These are phyloP conservation scores for Filosporella fistucella DNA, from an alignment of 495 filamentous ascomycete species.

Conservation along the genomic window DNA sequence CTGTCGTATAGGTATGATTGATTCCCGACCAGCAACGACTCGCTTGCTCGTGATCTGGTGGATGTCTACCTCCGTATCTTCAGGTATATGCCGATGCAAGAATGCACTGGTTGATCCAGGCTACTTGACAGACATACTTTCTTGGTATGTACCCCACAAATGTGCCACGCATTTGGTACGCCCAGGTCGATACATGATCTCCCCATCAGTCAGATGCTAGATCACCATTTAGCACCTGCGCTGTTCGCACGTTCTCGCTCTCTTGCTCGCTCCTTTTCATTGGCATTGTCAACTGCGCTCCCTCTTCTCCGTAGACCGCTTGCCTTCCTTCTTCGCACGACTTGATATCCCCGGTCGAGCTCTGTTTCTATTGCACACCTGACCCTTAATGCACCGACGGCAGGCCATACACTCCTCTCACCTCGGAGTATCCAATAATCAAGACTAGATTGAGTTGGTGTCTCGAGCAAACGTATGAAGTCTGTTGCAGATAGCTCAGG, in stretches of 20 bases:
- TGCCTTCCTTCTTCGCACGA: constrained; percentile 58
- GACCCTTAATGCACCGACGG: constrained; percentile 76
- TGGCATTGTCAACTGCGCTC: constrained; percentile 26
- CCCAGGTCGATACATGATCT: too few relatives aligned
- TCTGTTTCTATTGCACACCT: constrained; percentile 86
- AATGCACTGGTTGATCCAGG: neutral
- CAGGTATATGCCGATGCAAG: neutral
- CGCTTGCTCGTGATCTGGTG: neutral
- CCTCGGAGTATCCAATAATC: constrained; percentile 84
- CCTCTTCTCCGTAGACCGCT: constrained; percentile 36
- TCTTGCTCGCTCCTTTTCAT: constrained; percentile 16
- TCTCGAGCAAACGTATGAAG: constrained; percentile 72
- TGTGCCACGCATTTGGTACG: neutral
- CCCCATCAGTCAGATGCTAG: too few relatives aligned
- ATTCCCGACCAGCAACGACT: neutral
- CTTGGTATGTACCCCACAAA: neutral
- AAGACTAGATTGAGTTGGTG: constrained; percentile 68
- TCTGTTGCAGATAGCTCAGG: constrained; percentile 71
- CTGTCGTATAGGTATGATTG: too few relatives aligned
- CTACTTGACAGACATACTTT: neutral
- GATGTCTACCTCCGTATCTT: neutral
- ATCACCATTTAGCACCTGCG: constrained; percentile 18
- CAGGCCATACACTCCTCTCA: constrained; percentile 88
- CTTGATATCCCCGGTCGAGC: constrained; percentile 77
- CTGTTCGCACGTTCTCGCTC: constrained; percentile 24